Evolutionary conservation across 2,329 filamentous ascomycete species (phyloP).

Genomic region (Penicillium sp.): DNA sequence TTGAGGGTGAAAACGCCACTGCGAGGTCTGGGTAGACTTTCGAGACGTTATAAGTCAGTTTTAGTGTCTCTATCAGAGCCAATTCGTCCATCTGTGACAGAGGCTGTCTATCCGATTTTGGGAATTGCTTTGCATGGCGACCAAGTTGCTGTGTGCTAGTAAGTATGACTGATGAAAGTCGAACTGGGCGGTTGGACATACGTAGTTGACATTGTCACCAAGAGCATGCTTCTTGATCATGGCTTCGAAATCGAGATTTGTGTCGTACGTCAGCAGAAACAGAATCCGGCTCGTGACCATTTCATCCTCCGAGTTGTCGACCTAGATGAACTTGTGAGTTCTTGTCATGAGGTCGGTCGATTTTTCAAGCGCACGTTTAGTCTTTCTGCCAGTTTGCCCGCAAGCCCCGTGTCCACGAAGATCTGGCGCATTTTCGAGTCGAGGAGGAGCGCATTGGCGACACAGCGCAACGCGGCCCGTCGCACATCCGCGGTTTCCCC

Average conservation of each 20-base stretch:
- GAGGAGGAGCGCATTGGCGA: conserved; percentile 80
- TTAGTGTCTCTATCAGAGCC: conserved; percentile 78
- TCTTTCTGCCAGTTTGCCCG: conserved; percentile 62
- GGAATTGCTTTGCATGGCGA: conserved; percentile 61
- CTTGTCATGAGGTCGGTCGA: too few species aligned
- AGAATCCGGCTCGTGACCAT: conserved; percentile 76
- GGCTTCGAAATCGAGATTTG: conserved; percentile 60
- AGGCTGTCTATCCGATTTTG: conserved; percentile 36
- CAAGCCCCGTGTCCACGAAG: conserved; percentile 67
- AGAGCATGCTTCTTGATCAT: conserved; percentile 64
- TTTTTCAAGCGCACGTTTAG: conserved; percentile 50
- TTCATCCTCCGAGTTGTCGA: conserved; percentile 73
- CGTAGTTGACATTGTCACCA: conserved; percentile 61
- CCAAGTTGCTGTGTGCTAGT: conserved; percentile 53
- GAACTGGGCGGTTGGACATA: conserved; percentile 17
- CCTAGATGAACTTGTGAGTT: conserved; percentile 34
- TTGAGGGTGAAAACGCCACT: conserved; percentile 60
- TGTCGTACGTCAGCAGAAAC: conserved; percentile 74
- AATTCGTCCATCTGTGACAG: conserved; percentile 59
- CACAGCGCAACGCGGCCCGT: conserved; percentile 70
- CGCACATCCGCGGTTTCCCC: conserved; percentile 59
- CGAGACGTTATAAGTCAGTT: conserved; percentile 83
- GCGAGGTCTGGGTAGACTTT: conserved; percentile 64
- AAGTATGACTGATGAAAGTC: conserved; percentile 8
- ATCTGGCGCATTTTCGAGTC: conserved; percentile 63